Conservation (phyloP, 140 eudicot species). For the Ambrosia hybrid region DNA sequence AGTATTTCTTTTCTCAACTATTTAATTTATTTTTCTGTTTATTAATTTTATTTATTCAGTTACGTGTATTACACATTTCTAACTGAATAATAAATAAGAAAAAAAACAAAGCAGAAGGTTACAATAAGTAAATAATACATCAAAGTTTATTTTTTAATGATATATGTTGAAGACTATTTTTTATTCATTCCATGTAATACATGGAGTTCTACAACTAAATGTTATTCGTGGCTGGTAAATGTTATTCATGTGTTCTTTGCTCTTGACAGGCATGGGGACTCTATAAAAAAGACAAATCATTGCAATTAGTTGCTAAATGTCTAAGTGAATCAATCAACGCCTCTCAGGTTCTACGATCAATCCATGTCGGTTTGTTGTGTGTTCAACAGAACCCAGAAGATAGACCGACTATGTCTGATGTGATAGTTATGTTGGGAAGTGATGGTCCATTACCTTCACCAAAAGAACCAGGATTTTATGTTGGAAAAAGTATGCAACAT, state of each 20-base stretch:
- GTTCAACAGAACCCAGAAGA: slow-evolving; percentile 49
- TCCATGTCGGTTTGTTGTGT: slow-evolving; percentile 47
- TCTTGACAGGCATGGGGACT: slow-evolving; percentile 20
- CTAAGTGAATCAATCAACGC: slow-evolving; percentile 10
- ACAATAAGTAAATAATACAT: no score
- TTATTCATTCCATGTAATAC: no score
- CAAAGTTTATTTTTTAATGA: no score
- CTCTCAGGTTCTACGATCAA: slow-evolving; percentile 14
- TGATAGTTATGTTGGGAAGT: slow-evolving; percentile 30
- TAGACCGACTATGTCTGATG: slow-evolving; percentile 41
- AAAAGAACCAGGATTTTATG: slow-evolving; percentile 39
- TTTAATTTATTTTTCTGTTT: no score
- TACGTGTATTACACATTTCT: no score
- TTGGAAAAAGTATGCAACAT: not conserved
- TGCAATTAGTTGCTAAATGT: slow-evolving; percentile 16
- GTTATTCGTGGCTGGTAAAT: not conserved
- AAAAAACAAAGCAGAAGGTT: no score
- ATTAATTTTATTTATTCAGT: no score
- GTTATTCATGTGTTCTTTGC: not conserved
- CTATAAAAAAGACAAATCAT: slow-evolving; percentile 9
- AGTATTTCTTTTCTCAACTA: no score
- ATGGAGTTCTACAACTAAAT: no score
- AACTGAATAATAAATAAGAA: no score
- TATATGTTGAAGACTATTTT: no score
- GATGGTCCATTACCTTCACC: slow-evolving; percentile 27